Evolutionary conservation across 2,329 filamentous ascomycete genomes (phyloP), one percentile per base, ranked within the genome.

Genomic region (Botrytis byssoidea): DNA sequence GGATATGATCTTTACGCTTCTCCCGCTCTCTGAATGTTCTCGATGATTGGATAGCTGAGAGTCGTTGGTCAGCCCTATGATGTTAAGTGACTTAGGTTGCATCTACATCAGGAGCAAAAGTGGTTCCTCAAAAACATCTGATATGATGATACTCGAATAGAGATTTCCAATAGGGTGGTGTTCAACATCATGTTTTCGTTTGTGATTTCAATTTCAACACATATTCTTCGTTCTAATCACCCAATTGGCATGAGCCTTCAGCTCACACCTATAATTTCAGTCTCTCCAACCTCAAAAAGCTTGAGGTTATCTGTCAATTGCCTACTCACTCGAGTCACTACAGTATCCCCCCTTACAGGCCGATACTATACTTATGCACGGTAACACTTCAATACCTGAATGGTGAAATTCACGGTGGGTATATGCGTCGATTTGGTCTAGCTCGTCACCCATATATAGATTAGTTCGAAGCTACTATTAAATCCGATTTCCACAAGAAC

Each of bases 51-150:
- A n/a, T 60, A 40, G 12, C 8, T 68, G 64, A n/a, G 37, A 42
- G n/a, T 55, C 20, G 29, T 35, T 70, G 37, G 22, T 70, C 67
- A 60, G 67, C 67, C 67, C 40, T 70, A 70, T 60, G n/a, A 44
- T 32, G 51, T 60, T 51, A 67, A n/a, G 44, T 22, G 16, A 46
- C 44, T 60, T 67, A 40, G 35, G 44, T 9, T 37, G 64, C 44
- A 66, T 64, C 37, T 20, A 63, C 16, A 42, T 10, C 60, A 37
- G 32, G 44, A 37, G 51, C 64, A 48, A 51, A 66, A 51, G 64
- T 66, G 64, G 44, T 51, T 66, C 40, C 40, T 44, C 18, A 10
- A 29, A 29, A 29, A 18, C 51, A 18, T 29, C 51, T 18, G 40
- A 64, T n/a, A n/a, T n/a, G 44, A 8, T 16, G 18, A 57, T 20